Evolutionary conservation across 345 rosid genomes (phyloP), one percentile per base, ranked within the genome.

Genomic region (Linum tenue): DNA sequence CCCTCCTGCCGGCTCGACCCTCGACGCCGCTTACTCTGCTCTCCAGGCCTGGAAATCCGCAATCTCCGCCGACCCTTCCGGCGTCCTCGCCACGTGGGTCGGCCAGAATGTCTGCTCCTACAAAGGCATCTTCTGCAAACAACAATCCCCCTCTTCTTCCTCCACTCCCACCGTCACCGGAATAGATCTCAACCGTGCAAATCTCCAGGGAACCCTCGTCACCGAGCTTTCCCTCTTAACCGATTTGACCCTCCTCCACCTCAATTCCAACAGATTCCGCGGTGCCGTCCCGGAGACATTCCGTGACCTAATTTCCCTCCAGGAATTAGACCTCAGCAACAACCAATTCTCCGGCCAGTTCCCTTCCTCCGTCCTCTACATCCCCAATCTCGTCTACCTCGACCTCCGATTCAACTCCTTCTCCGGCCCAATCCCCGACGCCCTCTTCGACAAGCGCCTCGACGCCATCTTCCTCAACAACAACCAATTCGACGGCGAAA

Each of bases 181-280:
- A 15, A 85, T 92, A 79, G 98, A 92, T 86, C 98, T 92, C 68
- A 92, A 92, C 77, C 85, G 68, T 68, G 94, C 84, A 70, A 85
- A 90, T 75, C 91, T 92, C 1, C 83, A 68, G 64, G 98, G 97
- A 56, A 76, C n/a, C 66, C 79, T 92, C 8, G 94, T 85, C 16
- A 64, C 71, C 16, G 94, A 90, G 63, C 86, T 92, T 8, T 80
- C 86, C 67, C 55, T 63, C 5, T 87, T 92, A 36, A 59, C 88
- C 0, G 91, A 81, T 65, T 57, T 92, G 68, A 75, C 82, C 39
- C 80, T 92, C 4, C 76, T 92, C 59, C 98, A 92, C 64, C 86
- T 92, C 64, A 92, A 90, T 78, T 86, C 86, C 68, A 92, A 92
- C 83, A 78, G 87, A 68, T 88, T 92, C 79, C 77, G 80, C 0